Evolutionary conservation across 805 yeast species (phyloP), one percentile per base, ranked within the genome.

Genomic region (Blastobotrys peoriensis): DNA sequence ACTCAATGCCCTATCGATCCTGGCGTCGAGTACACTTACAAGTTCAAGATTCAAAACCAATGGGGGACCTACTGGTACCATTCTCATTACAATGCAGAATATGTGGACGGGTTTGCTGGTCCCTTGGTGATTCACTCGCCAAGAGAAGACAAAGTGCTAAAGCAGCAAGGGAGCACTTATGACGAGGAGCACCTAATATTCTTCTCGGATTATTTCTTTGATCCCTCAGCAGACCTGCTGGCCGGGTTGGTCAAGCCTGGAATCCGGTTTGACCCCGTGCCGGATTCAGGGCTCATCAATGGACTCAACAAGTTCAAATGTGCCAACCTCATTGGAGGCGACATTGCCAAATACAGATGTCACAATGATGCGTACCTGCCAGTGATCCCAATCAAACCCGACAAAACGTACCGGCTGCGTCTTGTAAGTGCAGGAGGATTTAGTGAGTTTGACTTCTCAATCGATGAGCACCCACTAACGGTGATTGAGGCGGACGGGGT

Each of bases 51-150:
- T 49, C 56, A 52, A 1, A 76, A 75, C 39, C 96, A 91, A 66
- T 78, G 72, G 44, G 98, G 98, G 57, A 75, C 95, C n/a, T 91
- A 71, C 72, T 91, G 97, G 98, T 91, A 89, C 72, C 98, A 91
- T 66, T 85, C 96, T 23, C 98, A 91, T 67, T 76, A 88, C 25
- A 64, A 74, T 19, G 91, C 88, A 56, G 94, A 88, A 65, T 87
- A 86, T 57, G 87, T 89, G 65, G 97, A 91, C 61, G 98, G 98
- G 61, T 56, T 66, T 40, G 60, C 71, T 18, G 67, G 64, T 43
- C 53, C 67, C 27, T 76, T 89, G 52, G 73, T 91, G 52, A 80
- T 91, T 56, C 80, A 82, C 54, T 70, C 74, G 1, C 49, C 53
- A 16, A 54, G 50, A 3, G 71, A 68, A 43, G 47, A 55, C 15